Base-by-base conservation (phyloP, 1,139 yeast species). In the Saccharomycopsis hybrid region DNA sequence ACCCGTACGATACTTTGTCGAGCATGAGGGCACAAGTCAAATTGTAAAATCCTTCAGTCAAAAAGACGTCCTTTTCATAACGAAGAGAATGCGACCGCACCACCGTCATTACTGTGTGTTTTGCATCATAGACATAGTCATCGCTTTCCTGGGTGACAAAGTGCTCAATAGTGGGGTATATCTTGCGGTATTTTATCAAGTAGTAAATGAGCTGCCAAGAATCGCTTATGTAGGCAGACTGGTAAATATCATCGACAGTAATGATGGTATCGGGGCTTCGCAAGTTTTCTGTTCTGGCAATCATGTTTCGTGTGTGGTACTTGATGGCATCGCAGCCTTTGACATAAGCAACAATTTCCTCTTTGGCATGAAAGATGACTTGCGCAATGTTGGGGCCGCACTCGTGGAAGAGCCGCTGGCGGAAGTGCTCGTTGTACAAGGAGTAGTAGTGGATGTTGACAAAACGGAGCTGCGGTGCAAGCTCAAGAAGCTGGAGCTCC, bases 151-250 rank as follows among this genome's bases (percentile, higher is more conserved):
- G 30, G 13, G 76, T 71, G 55, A 68, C 65, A 58, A 76, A 76
- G 57, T 77, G 82, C 2, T 69, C 59, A 54, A 72, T 70, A 54
- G 77, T 78, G 11, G 82, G 78, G 62, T 73, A 79, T 29, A 79
- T 58, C 37, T 84, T 60, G 49, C 76, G 71, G 58, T 77, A 78
- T 55, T 69, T 70, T 50, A 77, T 64, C 2, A 80, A 63, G 0
- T 78, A 70, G 55, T 75, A 76, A 1, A 78, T 67, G 43, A 78
- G 68, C 55, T 67, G 70, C 84, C 85, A 79, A 1, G 83, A 73
- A 65, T 80, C 81, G 50, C 65, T 65, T 36, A 78, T 54, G 52
- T 58, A 30, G 57, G 50, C n/a, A n/a, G 39, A 27, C 4, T 28
- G 5, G 29, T 27, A 43, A 4, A 47, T 5, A 18, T 46, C 46